Base-by-base conservation (phyloP, 2,329 filamentous ascomycete species). In the Arthroderma uncinatum region DNA sequence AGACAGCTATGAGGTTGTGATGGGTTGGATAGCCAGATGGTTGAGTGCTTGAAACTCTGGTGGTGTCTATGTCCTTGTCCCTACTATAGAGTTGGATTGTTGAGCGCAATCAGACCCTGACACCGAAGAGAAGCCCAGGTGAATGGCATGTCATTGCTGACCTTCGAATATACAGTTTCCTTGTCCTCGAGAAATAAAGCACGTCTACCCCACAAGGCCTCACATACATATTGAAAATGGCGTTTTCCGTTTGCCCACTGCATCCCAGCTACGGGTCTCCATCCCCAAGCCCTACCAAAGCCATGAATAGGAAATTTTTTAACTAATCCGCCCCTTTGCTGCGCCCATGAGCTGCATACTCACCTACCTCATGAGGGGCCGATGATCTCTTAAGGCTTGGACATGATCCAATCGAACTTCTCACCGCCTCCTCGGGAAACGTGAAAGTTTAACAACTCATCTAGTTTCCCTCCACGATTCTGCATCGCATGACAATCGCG, bases 361-460 rank as follows among this genome's bases (percentile, higher is more conserved):
- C 25, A 2, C 5, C 16, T 10, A 30, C n/a, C 28, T 33, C 47
- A 50, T 12, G 47, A 25, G n/a, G 14, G 23, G 10, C n/a, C 9
- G 47, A 50, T 16, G 47, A 50, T 50, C 47, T 50, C 16, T 30
- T 30, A 12, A 14, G 40, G 14, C 47, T 50, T 30, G 9, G 34
- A 33, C 16, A 44, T 19, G 37, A 44, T 30, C 53, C 53, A 53
- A 53, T 28, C 23, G 23, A 33, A 48, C 42, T 50, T 28, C 42
- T 36, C 54, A 56, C 54, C 54, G 54, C 54, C 54, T 56, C 33
- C 12, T 39, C 28, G 28, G 23, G 33, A 37, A 36, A 19, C 25
- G 4, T 28, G 33, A 55, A 55, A 54, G 53, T 54, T 54, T 54
- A 40, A 40, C 53, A 54, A 54, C 53, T 55, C 37, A 55, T 55